Evolutionary conservation across 208 protist genomes (phyloP), one percentile per base, ranked within the genome.

Genomic region (Acanthamoeba culbertsoni): DNA sequence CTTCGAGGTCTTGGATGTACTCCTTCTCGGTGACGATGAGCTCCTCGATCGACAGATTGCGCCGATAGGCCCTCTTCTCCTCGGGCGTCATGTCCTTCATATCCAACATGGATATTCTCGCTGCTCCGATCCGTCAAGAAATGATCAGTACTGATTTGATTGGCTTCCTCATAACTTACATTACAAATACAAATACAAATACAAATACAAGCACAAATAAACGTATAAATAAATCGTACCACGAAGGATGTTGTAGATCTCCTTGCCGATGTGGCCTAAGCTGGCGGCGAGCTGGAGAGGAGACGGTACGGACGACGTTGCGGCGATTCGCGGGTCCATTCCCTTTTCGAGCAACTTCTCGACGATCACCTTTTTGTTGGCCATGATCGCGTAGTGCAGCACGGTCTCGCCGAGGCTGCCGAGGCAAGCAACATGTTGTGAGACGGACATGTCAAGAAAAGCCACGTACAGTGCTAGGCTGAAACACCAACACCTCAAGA

Each of bases 21-120:
- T 92, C 86, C 40, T 92, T 73, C 35, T 92, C 86, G 28, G 86
- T 92, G 57, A 92, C n/a, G 26, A 92, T 40, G n/a, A 92, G 59
- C 62, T 92, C 86, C 31, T 92, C 86, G 86, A 92, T 92, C 31
- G 59, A 20, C 86, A 92, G 42, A 18, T 75, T 92, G 23, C 62
- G 23, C 12, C 86, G 86, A n/a, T 92, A 73, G 23, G 28, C n/a
- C 26, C 53, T 68, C 59, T 92, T 65, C 86, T 92, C 57, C 43
- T 92, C 59, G 0, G 51, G 57, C 42, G 57, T 53, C 86, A 92
- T 92, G 45, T 92, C 51, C 31, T 92, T 65, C 86, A 92, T 92
- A n/a, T 92, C 86, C 53, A 92, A 35, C 26, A 55, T n/a, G 16
- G 86, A 65, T 23, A 92, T 40, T 18, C 57, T 91, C 23, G 51